phyloP scores from a whole-genome alignment of 176 grass and related monocot species.

The Phoenix dactylifera region DNA sequence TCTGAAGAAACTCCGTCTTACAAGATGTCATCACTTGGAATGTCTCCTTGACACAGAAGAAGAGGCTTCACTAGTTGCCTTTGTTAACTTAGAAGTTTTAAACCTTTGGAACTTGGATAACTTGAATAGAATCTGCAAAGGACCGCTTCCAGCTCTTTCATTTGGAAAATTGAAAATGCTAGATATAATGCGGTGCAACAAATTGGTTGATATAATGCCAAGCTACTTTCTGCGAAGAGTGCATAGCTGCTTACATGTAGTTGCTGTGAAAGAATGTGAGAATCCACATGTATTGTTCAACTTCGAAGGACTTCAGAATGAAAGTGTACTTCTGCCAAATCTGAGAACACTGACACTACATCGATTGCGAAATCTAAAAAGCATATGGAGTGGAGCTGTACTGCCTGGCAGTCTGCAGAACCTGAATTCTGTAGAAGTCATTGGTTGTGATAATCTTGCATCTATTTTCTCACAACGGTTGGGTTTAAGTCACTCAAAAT shows the following conservation, averaged over 20 bases:
- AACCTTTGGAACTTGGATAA: constrained; percentile 4
- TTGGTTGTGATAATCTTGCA: neutral
- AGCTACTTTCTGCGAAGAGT: constrained; percentile 15
- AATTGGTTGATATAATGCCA: constrained; percentile 6
- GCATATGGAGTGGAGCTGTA: constrained; percentile 10
- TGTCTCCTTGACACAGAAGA: constrained; percentile 2
- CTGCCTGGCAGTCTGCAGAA: neutral
- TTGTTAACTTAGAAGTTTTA: constrained; percentile 13
- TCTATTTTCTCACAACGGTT: neutral
- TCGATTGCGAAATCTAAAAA: neutral
- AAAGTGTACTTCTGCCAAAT: neutral
- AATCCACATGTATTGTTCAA: neutral
- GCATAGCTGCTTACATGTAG: neutral
- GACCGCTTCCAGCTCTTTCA: neutral
- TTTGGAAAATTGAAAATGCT: constrained; percentile 10
- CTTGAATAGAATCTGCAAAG: constrained; percentile 1
- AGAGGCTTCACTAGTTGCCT: neutral
- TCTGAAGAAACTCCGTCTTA: constrained; percentile 12
- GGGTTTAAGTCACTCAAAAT: neutral
- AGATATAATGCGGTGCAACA: neutral
- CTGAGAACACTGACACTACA: neutral
- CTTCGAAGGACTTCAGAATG: neutral
- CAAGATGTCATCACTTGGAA: neutral
- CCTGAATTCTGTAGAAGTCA: neutral
- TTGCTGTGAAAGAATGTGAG: neutral